These are phyloP conservation scores for Pisolithus microcarpus DNA, from an alignment of 768 basidiomycete species.

Conservation along the genomic window DNA sequence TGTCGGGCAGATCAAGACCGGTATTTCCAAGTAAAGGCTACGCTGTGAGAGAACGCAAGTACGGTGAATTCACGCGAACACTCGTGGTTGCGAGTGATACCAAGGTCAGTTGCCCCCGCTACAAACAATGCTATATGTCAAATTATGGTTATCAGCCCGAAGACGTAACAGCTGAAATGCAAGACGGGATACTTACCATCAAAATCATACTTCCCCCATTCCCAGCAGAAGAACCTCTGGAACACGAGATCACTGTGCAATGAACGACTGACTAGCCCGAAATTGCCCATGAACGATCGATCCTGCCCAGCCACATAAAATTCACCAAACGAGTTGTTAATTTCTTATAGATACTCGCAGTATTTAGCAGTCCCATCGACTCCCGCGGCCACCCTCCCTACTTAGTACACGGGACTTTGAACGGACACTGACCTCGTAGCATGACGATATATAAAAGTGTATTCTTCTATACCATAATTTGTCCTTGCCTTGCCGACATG, in stretches of 20 bases:
- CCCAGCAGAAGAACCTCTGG: constrained; percentile 35
- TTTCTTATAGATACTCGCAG: background rate
- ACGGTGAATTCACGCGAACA: constrained; percentile 42
- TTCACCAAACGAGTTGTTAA: background rate
- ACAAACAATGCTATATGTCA: background rate
- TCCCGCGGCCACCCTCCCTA: too few relatives aligned
- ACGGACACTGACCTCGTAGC: too few relatives aligned
- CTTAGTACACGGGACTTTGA: too few relatives aligned
- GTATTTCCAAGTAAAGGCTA: constrained; percentile 36
- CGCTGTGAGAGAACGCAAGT: constrained; percentile 49
- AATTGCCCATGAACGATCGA: too few relatives aligned
- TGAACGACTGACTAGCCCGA: constrained; percentile 24
- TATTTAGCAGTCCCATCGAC: too few relatives aligned
- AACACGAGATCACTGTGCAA: constrained; percentile 44
- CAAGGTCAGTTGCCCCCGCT: constrained; percentile 36
- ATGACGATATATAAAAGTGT: too few relatives aligned
- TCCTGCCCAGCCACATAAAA: too few relatives aligned
- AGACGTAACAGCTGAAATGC: constrained; percentile 49
- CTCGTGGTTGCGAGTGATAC: constrained; percentile 50
- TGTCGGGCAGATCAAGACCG: constrained; percentile 41
- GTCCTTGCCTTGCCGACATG: too few relatives aligned
- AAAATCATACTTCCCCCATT: constrained; percentile 46
- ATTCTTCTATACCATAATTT: too few relatives aligned
- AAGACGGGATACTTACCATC: constrained; percentile 55
- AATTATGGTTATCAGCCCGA: constrained; percentile 33